Evolutionary conservation across 768 basidiomycete genomes (phyloP), one percentile per base, ranked within the genome.

Genomic region (Udeniomyces megalosporus): DNA sequence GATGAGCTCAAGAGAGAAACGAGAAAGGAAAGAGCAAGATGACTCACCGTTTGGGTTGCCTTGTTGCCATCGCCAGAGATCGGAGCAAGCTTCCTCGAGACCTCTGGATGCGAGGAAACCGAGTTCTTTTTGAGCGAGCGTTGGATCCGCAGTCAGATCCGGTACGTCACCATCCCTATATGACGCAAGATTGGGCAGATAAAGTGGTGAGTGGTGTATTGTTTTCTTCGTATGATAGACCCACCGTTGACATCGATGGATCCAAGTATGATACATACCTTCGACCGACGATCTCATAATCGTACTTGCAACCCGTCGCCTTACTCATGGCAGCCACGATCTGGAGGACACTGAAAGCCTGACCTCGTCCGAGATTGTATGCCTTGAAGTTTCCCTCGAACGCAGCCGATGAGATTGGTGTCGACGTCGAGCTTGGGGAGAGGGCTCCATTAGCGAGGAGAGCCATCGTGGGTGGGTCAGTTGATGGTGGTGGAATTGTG

Each of bases 21-120:
- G 17, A 29, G 5, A 28, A 51, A 11, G 28, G 50, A 20, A 12
- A 34, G n/a, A 53, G 31, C 6, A 6, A 32, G 28, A 29, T 29
- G 24, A 61, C 60, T 5, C 6, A 2, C 91, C 91, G 32, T 80
- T 71, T 7, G 86, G 88, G 69, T 95, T 88, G 73, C 82, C 87
- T n/a, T 82, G 82, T 77, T 97, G 93, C 89, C 92, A 99, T 76
- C 92, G 92, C 95, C 95, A 97, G 68, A 95, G 77, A 74, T 99
- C 95, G 60, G 81, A 78, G 74, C 95, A 97, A 89, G 97, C 97
- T 60, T 84, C 83, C 66, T 90, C 84, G 49, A 99, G 79, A 68
- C 83, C 79, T 69, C 82, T 79, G 29, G 79, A 77, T 14, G 93
- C 93, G 65, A 81, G 80, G 80, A 96, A 99, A 6, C 88, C 88